phyloP scores from a whole-genome alignment of 2,329 filamentous ascomycete genomes.

The Phoma herbarum region DNA sequence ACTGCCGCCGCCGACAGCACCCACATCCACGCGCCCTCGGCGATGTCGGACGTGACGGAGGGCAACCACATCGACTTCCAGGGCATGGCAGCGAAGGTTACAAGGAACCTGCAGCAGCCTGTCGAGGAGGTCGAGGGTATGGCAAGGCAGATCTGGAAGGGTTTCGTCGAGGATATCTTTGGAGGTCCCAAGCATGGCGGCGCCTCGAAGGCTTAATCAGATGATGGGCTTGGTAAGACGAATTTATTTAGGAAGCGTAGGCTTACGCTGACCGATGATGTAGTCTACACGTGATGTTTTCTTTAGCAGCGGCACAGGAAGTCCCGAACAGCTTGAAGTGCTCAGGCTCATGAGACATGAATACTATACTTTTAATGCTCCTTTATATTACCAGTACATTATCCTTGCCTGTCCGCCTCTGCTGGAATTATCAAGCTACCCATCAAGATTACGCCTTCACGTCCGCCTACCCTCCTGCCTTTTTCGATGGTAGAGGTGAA shows the following conservation, averaged over 20 bases:
- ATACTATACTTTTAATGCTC: constrained; percentile 25
- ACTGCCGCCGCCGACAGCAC: constrained; percentile 60
- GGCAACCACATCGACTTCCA: constrained; percentile 65
- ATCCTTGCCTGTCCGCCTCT: neutral
- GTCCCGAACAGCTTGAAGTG: constrained; percentile 44
- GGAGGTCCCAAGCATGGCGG: constrained; percentile 50
- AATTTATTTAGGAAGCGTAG: neutral
- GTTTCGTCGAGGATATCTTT: constrained; percentile 61
- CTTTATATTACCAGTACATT: neutral
- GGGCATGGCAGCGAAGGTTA: constrained; percentile 62
- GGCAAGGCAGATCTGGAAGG: constrained; percentile 57
- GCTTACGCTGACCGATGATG: neutral
- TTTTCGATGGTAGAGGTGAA: no score
- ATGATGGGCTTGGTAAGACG: neutral
- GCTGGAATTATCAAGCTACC: neutral
- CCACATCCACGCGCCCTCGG: constrained; percentile 59
- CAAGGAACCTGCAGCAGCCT: constrained; percentile 40
- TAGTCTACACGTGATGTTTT: constrained; percentile 11
- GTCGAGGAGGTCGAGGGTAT: constrained; percentile 55
- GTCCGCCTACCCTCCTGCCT: no score
- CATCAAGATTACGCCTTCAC: neutral
- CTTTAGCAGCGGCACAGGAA: constrained; percentile 11
- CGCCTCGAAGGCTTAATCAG: constrained; percentile 33
- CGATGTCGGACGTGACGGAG: constrained; percentile 67
- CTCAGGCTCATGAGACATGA: constrained; percentile 49